phyloP scores from a whole-genome alignment of 1,284 basidiomycete genomes.

The Ganoderma boninense region DNA sequence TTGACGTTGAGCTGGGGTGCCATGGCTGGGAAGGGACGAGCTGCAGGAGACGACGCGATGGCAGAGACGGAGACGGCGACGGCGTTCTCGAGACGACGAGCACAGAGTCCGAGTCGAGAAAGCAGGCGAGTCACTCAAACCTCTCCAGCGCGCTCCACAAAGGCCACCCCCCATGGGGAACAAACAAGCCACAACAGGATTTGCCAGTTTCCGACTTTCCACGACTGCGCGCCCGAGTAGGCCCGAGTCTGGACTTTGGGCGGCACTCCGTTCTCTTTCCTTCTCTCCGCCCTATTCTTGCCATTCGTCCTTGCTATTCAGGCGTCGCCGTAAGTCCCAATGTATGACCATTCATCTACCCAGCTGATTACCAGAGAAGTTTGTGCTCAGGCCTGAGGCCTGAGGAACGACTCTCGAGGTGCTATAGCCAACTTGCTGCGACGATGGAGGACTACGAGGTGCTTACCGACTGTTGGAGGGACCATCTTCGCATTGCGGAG shows the following conservation, averaged over 20 bases:
- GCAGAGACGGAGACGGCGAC: not conserved
- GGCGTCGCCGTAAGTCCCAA: too few species aligned
- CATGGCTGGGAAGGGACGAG: constrained; percentile 47
- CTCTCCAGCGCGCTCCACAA: not conserved
- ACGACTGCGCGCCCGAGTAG: not conserved
- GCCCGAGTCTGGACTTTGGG: too few species aligned
- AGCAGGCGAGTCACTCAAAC: not conserved
- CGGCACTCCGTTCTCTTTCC: not conserved
- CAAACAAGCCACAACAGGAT: not conserved
- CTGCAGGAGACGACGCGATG: constrained; percentile 8
- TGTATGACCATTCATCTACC: too few species aligned
- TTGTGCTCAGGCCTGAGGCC: too few species aligned
- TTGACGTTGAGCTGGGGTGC: constrained; percentile 69
- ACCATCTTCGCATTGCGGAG: too few species aligned
- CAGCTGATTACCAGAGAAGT: too few species aligned
- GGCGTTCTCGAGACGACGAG: constrained; percentile 7
- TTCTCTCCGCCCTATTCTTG: too few species aligned
- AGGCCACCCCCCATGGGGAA: not conserved
- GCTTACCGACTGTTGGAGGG: too few species aligned
- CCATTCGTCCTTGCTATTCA: too few species aligned
- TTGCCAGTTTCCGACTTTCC: not conserved
- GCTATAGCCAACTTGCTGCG: too few species aligned
- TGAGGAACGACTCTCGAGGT: too few species aligned
- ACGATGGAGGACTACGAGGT: too few species aligned
- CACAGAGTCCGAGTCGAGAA: constrained; percentile 4